Percentiles rank a stretch among this genome's conserved stretches.
phyloP scores from a whole-genome alignment of 495 filamentous ascomycete genomes.

The Letharia lupina region DNA sequence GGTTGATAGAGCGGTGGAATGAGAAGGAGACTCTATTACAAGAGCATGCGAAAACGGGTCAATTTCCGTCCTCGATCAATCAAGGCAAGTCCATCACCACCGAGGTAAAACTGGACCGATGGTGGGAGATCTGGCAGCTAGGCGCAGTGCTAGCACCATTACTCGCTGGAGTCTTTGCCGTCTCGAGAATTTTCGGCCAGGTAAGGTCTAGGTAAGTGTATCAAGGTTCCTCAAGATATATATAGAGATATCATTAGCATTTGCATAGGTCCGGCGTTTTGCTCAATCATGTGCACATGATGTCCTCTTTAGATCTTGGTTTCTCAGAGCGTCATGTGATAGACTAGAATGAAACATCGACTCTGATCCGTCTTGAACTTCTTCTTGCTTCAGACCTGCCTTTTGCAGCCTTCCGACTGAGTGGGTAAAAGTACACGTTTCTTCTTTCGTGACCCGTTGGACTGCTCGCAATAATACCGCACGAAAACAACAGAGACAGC shows the following conservation, averaged over 20 bases:
- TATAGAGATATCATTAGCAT: not conserved
- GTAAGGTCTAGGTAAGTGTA: not conserved
- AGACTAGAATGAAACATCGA: not conserved
- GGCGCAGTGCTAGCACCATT: not conserved
- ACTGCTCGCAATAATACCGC: no score
- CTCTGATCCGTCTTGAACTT: no score
- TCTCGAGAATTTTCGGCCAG: not conserved
- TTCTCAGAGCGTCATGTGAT: not conserved
- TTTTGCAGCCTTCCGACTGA: no score
- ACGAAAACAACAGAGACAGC: no score
- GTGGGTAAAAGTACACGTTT: no score
- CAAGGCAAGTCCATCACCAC: slow-evolving; percentile 45
- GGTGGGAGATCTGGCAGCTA: slow-evolving; percentile 37
- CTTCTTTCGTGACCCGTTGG: no score
- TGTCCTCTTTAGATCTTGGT: not conserved
- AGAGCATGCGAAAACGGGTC: slow-evolving; percentile 44
- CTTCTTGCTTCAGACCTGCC: no score
- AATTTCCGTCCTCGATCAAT: slow-evolving; percentile 47
- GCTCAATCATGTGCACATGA: not conserved
- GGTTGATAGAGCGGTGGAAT: slow-evolving; percentile 49
- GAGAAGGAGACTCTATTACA: slow-evolving; percentile 56
- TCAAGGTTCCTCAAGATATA: not conserved
- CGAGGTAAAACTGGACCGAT: slow-evolving; percentile 41
- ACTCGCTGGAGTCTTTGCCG: not conserved
- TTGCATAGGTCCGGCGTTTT: not conserved